Evolutionary conservation across 305 asterid genomes (phyloP).

Genomic region (Solanum hybrid): DNA sequence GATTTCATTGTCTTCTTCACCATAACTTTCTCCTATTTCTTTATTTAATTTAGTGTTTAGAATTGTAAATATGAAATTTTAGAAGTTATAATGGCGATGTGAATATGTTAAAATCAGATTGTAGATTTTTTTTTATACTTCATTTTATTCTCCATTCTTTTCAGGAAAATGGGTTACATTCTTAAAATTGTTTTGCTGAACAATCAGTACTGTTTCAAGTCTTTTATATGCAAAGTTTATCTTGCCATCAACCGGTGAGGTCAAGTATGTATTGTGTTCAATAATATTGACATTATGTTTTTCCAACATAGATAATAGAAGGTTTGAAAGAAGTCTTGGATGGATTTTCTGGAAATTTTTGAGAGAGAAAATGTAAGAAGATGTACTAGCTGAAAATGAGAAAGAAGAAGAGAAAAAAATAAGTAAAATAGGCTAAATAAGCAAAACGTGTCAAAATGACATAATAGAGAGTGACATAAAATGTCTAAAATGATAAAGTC

Average conservation of each 20-base stretch:
- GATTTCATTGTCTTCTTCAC: not conserved
- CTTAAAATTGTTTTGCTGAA: not conserved
- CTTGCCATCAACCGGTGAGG: not conserved
- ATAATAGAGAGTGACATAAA: too few relatives aligned
- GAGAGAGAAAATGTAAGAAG: not conserved
- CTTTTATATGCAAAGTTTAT: too few relatives aligned
- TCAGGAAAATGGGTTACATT: too few relatives aligned
- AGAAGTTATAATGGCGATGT: not conserved
- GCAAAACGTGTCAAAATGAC: not conserved
- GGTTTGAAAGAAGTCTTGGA: not conserved
- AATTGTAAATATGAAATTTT: too few relatives aligned
- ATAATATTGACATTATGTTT: too few relatives aligned
- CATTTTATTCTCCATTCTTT: not conserved
- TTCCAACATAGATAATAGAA: not conserved
- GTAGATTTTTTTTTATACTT: not conserved
- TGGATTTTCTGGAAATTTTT: not conserved
- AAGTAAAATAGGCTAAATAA: not conserved
- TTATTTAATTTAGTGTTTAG: not conserved
- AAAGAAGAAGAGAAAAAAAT: not conserved
- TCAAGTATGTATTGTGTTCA: not conserved
- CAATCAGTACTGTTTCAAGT: not conserved
- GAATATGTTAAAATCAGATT: not conserved
- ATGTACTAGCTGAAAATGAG: not conserved
- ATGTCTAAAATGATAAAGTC: not conserved
- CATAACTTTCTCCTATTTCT: not conserved